These are phyloP conservation scores for Suillus sp. DNA, from an alignment of 768 basidiomycete species.

Conservation along the genomic window DNA sequence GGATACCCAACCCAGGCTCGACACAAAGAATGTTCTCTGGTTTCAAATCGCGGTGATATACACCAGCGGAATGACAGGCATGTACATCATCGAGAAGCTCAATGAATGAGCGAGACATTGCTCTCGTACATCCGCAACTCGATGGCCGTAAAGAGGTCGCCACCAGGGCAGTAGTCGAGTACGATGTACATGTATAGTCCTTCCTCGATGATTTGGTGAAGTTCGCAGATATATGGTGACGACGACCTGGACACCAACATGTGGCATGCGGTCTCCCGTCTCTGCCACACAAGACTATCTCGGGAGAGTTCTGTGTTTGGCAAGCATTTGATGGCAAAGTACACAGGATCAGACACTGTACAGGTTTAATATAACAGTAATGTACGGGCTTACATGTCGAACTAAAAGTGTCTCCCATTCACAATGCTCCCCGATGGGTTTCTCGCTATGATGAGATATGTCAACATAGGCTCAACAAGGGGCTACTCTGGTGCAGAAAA, in stretches of 20 bases:
- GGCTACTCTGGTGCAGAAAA: background rate
- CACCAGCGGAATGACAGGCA: constrained; percentile 66
- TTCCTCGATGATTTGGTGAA: constrained; percentile 66
- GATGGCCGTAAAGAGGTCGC: constrained; percentile 73
- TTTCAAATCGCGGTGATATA: constrained; percentile 88
- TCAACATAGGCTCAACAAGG: background rate
- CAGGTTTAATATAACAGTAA: background rate
- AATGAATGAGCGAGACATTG: constrained; percentile 65
- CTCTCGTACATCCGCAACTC: constrained; percentile 53
- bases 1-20: constrained; percentile 51
- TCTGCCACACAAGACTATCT: constrained; percentile 58
- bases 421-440: too few relatives aligned
- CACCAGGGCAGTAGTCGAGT: constrained; percentile 55
- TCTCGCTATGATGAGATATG: background rate
- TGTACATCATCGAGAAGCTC: constrained; percentile 80
- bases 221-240: constrained; percentile 61
- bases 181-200: constrained; percentile 66
- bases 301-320: constrained; percentile 55
- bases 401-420: too few relatives aligned
- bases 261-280: constrained; percentile 61
- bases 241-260: constrained; percentile 51
- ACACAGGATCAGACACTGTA: constrained; percentile 37
- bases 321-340: constrained; percentile 79
- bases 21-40: constrained; percentile 78
- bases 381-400: too few relatives aligned